Conservation (phyloP, 805 yeast species). For the Huiozyma naganishii region DNA sequence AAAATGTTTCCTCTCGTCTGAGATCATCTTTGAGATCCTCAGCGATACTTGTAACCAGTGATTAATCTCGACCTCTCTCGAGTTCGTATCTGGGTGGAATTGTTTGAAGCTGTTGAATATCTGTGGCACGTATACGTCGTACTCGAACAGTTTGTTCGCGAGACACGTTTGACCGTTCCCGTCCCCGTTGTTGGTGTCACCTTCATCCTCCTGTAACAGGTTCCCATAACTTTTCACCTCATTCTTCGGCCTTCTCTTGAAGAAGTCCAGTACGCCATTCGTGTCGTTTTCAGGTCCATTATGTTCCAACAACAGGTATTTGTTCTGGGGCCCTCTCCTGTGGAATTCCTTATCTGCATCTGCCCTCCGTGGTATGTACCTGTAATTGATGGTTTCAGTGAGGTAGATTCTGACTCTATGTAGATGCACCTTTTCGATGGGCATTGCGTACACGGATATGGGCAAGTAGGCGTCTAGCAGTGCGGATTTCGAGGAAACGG, state of each 20-base stretch:
- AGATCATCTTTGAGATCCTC: conserved; percentile 25
- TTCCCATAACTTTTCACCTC: conserved; percentile 31
- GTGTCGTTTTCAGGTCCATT: neutral
- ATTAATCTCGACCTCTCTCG: conserved; percentile 65
- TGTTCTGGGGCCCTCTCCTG: conserved; percentile 76
- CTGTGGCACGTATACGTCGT: conserved; percentile 72
- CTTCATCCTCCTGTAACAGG: conserved; percentile 26
- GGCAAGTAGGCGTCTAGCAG: conserved; percentile 77
- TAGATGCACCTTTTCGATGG: conserved; percentile 71
- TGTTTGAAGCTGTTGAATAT: conserved; percentile 42
- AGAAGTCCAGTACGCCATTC: neutral
- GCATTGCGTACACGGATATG: conserved; percentile 69
- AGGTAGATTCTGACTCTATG: conserved; percentile 77
- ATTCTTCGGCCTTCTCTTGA: conserved; percentile 20
- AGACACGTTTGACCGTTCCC: conserved; percentile 17
- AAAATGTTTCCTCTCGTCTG: conserved; percentile 50
- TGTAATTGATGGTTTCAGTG: conserved; percentile 83
- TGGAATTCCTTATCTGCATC: conserved; percentile 60
- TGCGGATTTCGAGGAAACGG: conserved; percentile 77
- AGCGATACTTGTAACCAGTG: conserved; percentile 91
- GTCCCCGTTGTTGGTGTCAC: neutral
- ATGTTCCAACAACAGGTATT: conserved; percentile 69
- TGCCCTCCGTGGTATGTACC: conserved; percentile 32
- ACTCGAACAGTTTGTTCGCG: conserved; percentile 68
- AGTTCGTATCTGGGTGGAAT: conserved; percentile 79